Percentiles rank a stretch among this genome's conserved stretches.
phyloP scores from a whole-genome alignment of 164 flowering plant genomes.

The Kingdonia uniflora region DNA sequence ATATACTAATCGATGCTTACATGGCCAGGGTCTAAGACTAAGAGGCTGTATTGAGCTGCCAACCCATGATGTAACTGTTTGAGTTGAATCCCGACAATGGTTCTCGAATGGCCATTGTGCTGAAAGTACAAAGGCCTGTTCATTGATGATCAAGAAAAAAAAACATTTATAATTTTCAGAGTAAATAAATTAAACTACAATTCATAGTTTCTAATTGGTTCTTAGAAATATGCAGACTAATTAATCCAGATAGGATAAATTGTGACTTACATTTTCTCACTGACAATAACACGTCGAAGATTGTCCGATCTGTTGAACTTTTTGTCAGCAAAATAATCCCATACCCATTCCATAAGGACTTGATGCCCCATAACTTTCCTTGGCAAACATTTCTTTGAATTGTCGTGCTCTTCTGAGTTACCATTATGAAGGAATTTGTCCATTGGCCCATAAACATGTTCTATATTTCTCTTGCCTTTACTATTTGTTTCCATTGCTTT shows the following conservation, averaged over 20 bases:
- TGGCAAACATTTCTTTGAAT: not conserved
- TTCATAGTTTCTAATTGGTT: not conserved
- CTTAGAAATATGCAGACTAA: slow-evolving; percentile 3
- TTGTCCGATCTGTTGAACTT: slow-evolving; percentile 11
- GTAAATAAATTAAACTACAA: not conserved
- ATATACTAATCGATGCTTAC: slow-evolving; percentile 27
- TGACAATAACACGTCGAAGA: slow-evolving; percentile 30
- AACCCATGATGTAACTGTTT: slow-evolving; percentile 30
- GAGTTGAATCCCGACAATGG: slow-evolving; percentile 77
- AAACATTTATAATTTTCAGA: not conserved
- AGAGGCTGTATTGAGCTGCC: slow-evolving; percentile 35
- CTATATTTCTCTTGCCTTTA: slow-evolving; percentile 23
- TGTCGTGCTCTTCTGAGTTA: slow-evolving; percentile 3
- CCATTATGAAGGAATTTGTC: slow-evolving; percentile 40
- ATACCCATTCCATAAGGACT: slow-evolving; percentile 66
- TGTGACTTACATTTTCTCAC: slow-evolving; percentile 50
- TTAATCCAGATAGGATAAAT: slow-evolving; percentile 9
- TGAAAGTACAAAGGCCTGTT: slow-evolving; percentile 90
- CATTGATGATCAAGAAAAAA: not conserved
- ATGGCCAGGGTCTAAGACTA: slow-evolving; percentile 70
- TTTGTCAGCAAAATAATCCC: slow-evolving; percentile 63
- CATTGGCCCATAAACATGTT: slow-evolving; percentile 63
- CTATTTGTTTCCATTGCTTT: not conserved
- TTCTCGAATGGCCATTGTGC: slow-evolving; percentile 91
- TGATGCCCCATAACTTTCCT: slow-evolving; percentile 35